Conservation (phyloP, 805 yeast genomes). For the Hanseniaspora singularis region DNA sequence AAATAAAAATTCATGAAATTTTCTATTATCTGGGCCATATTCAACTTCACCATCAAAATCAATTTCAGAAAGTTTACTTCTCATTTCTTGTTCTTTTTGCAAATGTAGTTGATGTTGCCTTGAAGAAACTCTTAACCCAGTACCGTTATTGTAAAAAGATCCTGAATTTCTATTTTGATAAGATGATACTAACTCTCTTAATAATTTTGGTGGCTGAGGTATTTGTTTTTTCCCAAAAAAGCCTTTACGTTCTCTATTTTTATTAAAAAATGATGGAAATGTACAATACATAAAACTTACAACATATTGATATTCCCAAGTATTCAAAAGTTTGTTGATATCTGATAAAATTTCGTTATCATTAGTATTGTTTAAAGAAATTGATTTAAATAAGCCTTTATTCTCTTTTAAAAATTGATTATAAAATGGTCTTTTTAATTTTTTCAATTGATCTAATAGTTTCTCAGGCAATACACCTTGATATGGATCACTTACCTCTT, state of each 20-base stretch:
- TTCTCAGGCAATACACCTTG: not conserved
- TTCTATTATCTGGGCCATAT: slow-evolving; percentile 10
- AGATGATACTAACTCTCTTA: slow-evolving; percentile 5
- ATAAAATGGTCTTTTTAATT: slow-evolving; percentile 11
- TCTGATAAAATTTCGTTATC: not conserved
- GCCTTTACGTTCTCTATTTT: slow-evolving; percentile 4
- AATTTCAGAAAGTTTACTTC: not conserved
- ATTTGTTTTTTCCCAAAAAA: slow-evolving; percentile 6
- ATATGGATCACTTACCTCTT: not conserved
- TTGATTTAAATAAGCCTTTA: not conserved
- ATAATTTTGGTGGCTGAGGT: slow-evolving; percentile 6
- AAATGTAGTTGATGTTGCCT: slow-evolving; percentile 7
- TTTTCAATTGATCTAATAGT: slow-evolving; percentile 5
- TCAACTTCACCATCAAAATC: slow-evolving; percentile 9
- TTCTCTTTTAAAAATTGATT: not conserved
- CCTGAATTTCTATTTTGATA: not conserved
- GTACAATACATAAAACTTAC: slow-evolving; percentile 28
- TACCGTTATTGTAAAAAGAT: not conserved
- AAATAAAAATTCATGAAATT: slow-evolving; percentile 13
- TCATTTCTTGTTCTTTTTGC: slow-evolving; percentile 6
- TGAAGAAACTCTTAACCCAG: slow-evolving; percentile 3
- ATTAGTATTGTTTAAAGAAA: not conserved
- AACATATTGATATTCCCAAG: slow-evolving; percentile 28
- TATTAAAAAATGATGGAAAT: slow-evolving; percentile 24
- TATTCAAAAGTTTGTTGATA: slow-evolving; percentile 15